Evolutionary conservation across 352 stramenopile species (phyloP).

Genomic region (Globisporangium apiculatum): DNA sequence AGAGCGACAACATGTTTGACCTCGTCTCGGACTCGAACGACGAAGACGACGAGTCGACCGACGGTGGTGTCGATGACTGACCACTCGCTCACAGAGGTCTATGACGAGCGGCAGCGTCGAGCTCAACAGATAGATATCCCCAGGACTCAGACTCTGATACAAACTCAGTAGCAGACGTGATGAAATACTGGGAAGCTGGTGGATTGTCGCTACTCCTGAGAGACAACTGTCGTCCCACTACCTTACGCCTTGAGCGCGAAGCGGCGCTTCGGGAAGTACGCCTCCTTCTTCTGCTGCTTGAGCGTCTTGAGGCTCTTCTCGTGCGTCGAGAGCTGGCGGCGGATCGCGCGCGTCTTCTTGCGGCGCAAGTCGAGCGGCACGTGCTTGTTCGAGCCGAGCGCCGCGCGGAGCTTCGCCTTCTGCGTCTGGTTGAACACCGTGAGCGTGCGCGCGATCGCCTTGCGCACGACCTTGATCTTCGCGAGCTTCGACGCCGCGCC

Average conservation of each 20-base stretch:
- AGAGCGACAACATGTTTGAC: constrained; percentile 26
- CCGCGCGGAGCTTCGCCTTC: constrained; percentile 95
- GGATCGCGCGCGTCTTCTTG: constrained; percentile 99
- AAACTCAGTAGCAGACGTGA: background rate
- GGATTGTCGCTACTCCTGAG: constrained; percentile 37
- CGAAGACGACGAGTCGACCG: constrained; percentile 24
- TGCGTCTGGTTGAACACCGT: constrained; percentile 99
- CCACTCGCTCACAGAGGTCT: constrained; percentile 12
- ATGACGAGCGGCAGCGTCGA: constrained; percentile 10
- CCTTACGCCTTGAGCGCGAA: constrained; percentile 98
- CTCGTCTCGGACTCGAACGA: constrained; percentile 55
- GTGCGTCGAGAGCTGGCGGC: constrained; percentile 93
- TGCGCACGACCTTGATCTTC: constrained; percentile 99
- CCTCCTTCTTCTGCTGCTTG: constrained; percentile 94
- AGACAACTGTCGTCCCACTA: constrained; percentile 10
- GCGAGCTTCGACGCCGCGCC: constrained; percentile 98
- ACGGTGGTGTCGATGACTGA: constrained; percentile 5
- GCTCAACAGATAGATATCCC: background rate
- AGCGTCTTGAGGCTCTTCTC: constrained; percentile 92
- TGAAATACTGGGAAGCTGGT: constrained; percentile 47
- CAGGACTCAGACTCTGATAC: no score
- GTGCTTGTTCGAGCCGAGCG: constrained; percentile 95
- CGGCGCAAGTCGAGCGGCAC: constrained; percentile 96
- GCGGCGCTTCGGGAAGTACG: constrained; percentile 94
- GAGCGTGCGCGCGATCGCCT: constrained; percentile 98